Evolutionary conservation across 257 asterid species (phyloP).

Genomic region (Solanum paucissectum): DNA sequence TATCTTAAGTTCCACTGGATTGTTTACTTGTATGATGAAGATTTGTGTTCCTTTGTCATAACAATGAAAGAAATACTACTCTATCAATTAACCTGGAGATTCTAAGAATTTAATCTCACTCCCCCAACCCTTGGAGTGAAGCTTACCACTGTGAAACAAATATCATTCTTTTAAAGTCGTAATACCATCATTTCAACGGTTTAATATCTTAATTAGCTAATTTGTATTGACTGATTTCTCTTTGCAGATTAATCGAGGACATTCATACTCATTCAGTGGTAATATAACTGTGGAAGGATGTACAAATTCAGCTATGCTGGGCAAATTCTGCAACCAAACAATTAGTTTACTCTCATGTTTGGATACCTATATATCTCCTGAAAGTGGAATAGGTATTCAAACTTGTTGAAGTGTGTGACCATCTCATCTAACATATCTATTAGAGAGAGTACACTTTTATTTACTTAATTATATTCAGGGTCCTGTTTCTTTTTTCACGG

Average conservation of each 20-base stretch:
- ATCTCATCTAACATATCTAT: background rate
- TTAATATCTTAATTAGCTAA: background rate
- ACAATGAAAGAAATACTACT: background rate
- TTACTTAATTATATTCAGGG: background rate
- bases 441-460: background rate
- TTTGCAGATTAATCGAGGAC: slow-evolving; percentile 84
- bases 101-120: background rate
- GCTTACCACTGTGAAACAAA: background rate
- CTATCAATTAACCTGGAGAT: background rate
- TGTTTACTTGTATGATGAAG: background rate
- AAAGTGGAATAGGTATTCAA: slow-evolving; percentile 12
- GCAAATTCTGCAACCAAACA: slow-evolving; percentile 85
- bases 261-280: slow-evolving; percentile 52
- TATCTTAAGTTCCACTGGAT: background rate
- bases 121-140: background rate
- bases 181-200: background rate
- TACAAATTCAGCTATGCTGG: slow-evolving; percentile 40
- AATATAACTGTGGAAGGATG: slow-evolving; percentile 88
- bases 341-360: slow-evolving; percentile 52
- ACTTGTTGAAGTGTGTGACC: background rate
- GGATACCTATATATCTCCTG: slow-evolving; percentile 25
- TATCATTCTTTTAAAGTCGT: background rate
- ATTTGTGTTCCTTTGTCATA: background rate
- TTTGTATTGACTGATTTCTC: background rate
- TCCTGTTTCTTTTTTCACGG: background rate